phyloP scores from a whole-genome alignment of 2,329 filamentous ascomycete genomes.

The Tolypocladium sp. region DNA sequence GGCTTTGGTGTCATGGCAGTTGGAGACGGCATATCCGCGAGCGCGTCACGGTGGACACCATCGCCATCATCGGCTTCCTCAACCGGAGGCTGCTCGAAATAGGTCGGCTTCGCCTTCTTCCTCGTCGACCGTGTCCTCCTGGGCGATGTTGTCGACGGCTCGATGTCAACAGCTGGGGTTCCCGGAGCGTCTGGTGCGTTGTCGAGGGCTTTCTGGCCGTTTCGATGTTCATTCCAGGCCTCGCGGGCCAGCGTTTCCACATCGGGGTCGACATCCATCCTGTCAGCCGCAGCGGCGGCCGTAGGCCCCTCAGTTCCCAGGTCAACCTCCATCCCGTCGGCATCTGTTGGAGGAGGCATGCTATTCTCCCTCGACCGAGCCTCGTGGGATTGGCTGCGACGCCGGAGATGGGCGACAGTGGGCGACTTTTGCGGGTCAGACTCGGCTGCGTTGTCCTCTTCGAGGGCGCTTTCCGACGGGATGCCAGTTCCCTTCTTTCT shows the following conservation, averaged over 20 bases:
- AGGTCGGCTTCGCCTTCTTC: slow-evolving; percentile 41
- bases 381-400: slow-evolving; percentile 15
- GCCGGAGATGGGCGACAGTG: slow-evolving; percentile 14
- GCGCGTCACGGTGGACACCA: slow-evolving; percentile 6
- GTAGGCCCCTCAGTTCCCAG: not conserved
- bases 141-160: slow-evolving; percentile 4
- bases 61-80: slow-evolving; percentile 10
- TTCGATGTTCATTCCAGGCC: slow-evolving; percentile 24
- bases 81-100: slow-evolving; percentile 24
- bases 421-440: slow-evolving; percentile 16
- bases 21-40: slow-evolving; percentile 20
- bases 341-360: slow-evolving; percentile 5
- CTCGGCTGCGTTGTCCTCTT: slow-evolving; percentile 10
- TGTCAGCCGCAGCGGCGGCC: not conserved
- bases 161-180: slow-evolving; percentile 2
- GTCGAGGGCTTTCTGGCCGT: slow-evolving; percentile 12
- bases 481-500: slow-evolving; percentile 1
- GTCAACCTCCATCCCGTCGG: slow-evolving; percentile 16
- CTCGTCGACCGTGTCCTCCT: slow-evolving; percentile 24
- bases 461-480: slow-evolving; percentile 6
- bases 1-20: slow-evolving; percentile 21
- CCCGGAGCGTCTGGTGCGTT: slow-evolving; percentile 5
- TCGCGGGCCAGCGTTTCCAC: slow-evolving; percentile 22
- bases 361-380: slow-evolving; percentile 17
- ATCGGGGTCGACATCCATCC: slow-evolving; percentile 11